phyloP scores from a whole-genome alignment of 1,284 basidiomycete genomes.

The Cutaneotrichosporon spelunceum region DNA sequence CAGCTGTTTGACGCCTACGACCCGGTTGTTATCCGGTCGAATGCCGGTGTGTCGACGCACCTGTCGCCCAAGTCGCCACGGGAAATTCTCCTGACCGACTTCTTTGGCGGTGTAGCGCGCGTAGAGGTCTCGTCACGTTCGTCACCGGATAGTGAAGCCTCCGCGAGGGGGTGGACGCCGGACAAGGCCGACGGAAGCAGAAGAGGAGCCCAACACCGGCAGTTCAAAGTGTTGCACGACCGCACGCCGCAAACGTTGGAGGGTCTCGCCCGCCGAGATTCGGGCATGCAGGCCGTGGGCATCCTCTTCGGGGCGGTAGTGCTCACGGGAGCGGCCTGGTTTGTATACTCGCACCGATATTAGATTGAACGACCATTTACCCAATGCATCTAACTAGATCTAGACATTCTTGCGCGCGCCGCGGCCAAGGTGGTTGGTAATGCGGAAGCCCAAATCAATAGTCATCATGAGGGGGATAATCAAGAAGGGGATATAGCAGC shows the following conservation, averaged over 20 bases:
- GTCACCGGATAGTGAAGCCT: neutral
- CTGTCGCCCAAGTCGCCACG: slow-evolving; percentile 64
- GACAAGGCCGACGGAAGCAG: neutral
- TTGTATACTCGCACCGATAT: neutral
- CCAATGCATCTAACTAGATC: neutral
- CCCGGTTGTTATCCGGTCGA: slow-evolving; percentile 69
- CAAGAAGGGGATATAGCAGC: slow-evolving; percentile 72
- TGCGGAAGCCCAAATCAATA: slow-evolving; percentile 60
- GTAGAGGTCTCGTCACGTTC: slow-evolving; percentile 58
- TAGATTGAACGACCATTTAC: neutral
- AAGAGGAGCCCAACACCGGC: neutral
- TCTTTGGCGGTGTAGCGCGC: slow-evolving; percentile 87
- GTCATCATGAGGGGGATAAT: slow-evolving; percentile 67
- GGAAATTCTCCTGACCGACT: slow-evolving; percentile 82
- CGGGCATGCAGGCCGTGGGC: neutral
- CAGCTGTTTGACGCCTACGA: slow-evolving; percentile 76
- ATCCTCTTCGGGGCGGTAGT: neutral
- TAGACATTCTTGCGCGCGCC: slow-evolving; percentile 2
- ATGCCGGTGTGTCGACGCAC: slow-evolving; percentile 78
- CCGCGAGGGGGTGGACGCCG: neutral
- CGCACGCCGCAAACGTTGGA: neutral
- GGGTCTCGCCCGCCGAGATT: neutral
- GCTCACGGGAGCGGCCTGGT: neutral
- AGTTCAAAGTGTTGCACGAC: neutral
- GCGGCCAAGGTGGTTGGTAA: slow-evolving; percentile 25